These are phyloP conservation scores for Hypoxylon sp. DNA, from an alignment of 2,329 filamentous ascomycete species.

Conservation along the genomic window DNA sequence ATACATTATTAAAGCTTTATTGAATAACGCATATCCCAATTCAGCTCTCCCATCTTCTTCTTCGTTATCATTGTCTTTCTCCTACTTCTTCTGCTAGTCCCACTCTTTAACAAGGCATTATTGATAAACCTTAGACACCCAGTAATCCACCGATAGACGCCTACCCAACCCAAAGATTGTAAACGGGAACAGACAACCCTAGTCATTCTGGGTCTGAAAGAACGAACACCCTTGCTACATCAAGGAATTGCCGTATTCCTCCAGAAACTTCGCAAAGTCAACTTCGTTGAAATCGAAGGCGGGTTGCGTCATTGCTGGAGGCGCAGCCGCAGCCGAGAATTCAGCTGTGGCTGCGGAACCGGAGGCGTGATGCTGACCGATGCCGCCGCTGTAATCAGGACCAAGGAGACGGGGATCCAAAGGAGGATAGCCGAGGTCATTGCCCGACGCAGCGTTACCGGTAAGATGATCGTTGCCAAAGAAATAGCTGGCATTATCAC, in stretches of 20 bases:
- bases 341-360: background rate
- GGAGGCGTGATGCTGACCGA: background rate
- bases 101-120: background rate
- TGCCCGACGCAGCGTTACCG: background rate
- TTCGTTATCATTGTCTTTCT: background rate
- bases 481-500: background rate
- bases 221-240: background rate
- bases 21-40: background rate
- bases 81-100: background rate
- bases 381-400: background rate
- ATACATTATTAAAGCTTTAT: background rate
- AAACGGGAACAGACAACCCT: background rate
- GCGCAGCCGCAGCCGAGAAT: background rate
- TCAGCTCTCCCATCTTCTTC: background rate
- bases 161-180: background rate
- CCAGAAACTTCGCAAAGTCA: background rate
- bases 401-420: background rate
- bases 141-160: background rate
- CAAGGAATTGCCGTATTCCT: background rate
- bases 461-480: background rate
- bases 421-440: background rate
- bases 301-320: background rate
- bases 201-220: background rate
- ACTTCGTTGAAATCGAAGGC: background rate
- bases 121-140: background rate